These are phyloP conservation scores for Salvia hispanica DNA, from an alignment of 257 asterid genomes.

Conservation along the genomic window DNA sequence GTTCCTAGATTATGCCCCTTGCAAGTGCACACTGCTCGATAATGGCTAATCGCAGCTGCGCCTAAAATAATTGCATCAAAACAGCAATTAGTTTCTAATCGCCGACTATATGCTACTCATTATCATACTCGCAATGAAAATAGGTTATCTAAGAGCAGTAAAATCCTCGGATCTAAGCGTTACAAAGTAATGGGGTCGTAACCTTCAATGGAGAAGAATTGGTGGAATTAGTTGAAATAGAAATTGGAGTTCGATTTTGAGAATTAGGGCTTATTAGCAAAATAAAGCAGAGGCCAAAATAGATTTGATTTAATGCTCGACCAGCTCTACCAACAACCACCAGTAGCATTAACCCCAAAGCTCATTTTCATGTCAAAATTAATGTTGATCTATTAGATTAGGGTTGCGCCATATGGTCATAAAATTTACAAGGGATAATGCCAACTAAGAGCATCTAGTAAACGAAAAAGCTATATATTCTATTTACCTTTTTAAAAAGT, in stretches of 20 bases:
- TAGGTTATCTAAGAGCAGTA: not conserved
- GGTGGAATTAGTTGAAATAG: not conserved
- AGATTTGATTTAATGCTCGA: no score
- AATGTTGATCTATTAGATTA: no score
- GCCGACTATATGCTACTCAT: not conserved
- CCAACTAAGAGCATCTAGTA: no score
- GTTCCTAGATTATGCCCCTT: not conserved
- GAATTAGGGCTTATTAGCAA: constrained; percentile 5
- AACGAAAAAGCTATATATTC: no score
- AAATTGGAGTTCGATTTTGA: not conserved
- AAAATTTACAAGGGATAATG: no score
- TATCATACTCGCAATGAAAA: not conserved
- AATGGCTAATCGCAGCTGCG: not conserved
- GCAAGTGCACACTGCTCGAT: not conserved
- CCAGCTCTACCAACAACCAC: no score
- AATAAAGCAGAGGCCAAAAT: not conserved
- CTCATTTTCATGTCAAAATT: no score
- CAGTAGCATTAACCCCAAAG: not conserved
- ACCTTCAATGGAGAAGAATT: not conserved
- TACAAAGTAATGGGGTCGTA: not conserved
- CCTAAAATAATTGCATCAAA: not conserved
- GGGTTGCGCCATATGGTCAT: no score
- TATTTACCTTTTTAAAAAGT: no score
- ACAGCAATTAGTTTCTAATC: not conserved
- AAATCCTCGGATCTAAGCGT: not conserved